Evolutionary conservation across 164 flowering plant species (phyloP), one percentile per base, ranked within the genome.

Genomic region (Liquidambar formosana): DNA sequence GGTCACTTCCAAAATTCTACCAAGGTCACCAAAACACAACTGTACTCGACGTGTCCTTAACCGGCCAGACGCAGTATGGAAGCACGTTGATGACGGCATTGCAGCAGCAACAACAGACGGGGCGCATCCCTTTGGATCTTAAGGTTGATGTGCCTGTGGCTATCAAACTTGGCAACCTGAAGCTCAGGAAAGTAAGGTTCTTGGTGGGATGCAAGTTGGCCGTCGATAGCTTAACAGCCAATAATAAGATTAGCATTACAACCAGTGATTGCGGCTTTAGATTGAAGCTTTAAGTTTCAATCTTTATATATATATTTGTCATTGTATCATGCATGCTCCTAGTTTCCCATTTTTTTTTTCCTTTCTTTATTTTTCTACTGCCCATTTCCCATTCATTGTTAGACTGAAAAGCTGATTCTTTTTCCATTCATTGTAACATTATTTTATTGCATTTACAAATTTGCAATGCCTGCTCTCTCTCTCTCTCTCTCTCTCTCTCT

Each of bases 1-100:
- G 86, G 26, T 16, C 77, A 4, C 38, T 83, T 49, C 86, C 86
- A 1, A 57, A 43, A 12, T 80, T 82, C 77, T 82, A 82, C 70
- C 86, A 82, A 61, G 86, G 83, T 25, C 86, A 80, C 60, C 66
- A 61, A 59, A 80, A 83, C 64, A 72, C 68, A 1, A 83, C 86
- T 8, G 68, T 57, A 16, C 72, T 80, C 9, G 21, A 78, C 16
- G 74, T 80, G 61, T 58, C 49, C 16, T 59, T 83, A 46, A 76
- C 76, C 0, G 86, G 86, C 0, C 66, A 72, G 33, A 60, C 73
- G 11, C 68, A 63, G 49, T 66, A 52, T 26, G 85, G 78, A 10
- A 73, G 57, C 59, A 67, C 72, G 2, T 53, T 82, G 68, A 73
- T 79, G 83, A 33, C 54, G 1, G 76, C 82, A 19, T 11, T 82